Evolutionary conservation across 2,329 filamentous ascomycete species (phyloP).

Genomic region (Colletotrichum ledebouriae): DNA sequence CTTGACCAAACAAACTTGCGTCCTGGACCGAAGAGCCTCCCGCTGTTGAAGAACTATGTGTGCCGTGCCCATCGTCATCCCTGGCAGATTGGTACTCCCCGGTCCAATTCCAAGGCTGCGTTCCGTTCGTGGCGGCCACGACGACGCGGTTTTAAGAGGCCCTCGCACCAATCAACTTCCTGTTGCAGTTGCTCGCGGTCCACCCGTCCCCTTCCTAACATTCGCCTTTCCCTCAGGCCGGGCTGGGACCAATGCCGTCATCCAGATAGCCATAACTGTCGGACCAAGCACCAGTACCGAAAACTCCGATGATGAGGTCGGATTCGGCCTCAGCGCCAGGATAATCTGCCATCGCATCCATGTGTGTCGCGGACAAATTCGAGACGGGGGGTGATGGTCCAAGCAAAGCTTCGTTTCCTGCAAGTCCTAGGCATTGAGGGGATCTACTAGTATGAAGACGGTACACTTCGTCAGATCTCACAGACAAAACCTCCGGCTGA

Average conservation of each 20-base stretch:
- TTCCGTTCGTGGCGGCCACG: not conserved
- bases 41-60: constrained; percentile 28
- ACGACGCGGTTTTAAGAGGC: constrained; percentile 31
- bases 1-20: constrained; percentile 24
- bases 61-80: constrained; percentile 29
- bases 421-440: constrained; percentile 34
- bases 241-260: constrained; percentile 31
- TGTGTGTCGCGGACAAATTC: not conserved
- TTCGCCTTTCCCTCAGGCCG: constrained; percentile 32
- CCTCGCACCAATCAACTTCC: constrained; percentile 41
- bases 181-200: constrained; percentile 34
- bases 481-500: not conserved
- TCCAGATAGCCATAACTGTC: constrained; percentile 41
- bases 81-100: constrained; percentile 9
- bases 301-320: constrained; percentile 36
- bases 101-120: constrained; percentile 19
- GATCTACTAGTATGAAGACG: constrained; percentile 33
- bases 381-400: not conserved
- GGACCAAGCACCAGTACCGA: constrained; percentile 42
- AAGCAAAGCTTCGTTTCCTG: constrained; percentile 1
- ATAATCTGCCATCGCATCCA: not conserved
- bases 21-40: constrained; percentile 10
- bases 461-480: constrained; percentile 15
- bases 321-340: constrained; percentile 13
- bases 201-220: constrained; percentile 35